Evolutionary conservation across 2,329 filamentous ascomycete species (phyloP), one percentile per base, ranked within the genome.

Genomic region (Chaetomium strumarium): DNA sequence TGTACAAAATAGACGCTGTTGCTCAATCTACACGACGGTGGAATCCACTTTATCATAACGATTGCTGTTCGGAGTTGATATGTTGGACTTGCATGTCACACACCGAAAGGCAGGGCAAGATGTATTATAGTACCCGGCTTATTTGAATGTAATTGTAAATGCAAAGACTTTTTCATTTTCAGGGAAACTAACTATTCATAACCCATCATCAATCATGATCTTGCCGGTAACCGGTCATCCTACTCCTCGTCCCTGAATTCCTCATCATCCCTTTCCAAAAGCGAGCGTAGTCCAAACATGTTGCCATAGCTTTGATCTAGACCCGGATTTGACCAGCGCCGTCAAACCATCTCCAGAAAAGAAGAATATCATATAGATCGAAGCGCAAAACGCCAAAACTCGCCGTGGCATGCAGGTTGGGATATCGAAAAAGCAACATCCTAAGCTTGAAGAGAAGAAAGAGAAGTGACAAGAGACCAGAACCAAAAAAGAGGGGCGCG

Each of bases 381-480:
- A 13, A 34, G 11, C 33, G 33, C 33, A 37, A n/a, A 37, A 37
- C 34, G 34, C 34, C 34, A n/a, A n/a, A n/a, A 14, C 34, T 6
- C 34, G 34, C 34, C 34, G n/a, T n/a, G 14, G 34, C 34, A 37
- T 37, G 34, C 34, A 16, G 34, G 34, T 4, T 24, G 4, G 24
- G 24, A 37, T 37, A 37, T 37, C 34, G 29, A 47, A 43, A 43
- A 37, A 2, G n/a, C 29, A 8, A 16, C 29, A 14, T 40, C 6
- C 11, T 37, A 47, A 49, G 20, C 10, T 20, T 30, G 24, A 55
- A 57, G 50, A 50, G 51, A 51, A 56, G 47, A 55, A 34, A 49
- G 51, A 60, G 49, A 56, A 49, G 48, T 56, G 61, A 41, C 56
- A 40, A 41, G 59, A 56, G 52, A 52, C 40, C 55, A 54, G 52